Base-by-base conservation (phyloP, 306 rosid species). In the Cicer pinnatifidum region DNA sequence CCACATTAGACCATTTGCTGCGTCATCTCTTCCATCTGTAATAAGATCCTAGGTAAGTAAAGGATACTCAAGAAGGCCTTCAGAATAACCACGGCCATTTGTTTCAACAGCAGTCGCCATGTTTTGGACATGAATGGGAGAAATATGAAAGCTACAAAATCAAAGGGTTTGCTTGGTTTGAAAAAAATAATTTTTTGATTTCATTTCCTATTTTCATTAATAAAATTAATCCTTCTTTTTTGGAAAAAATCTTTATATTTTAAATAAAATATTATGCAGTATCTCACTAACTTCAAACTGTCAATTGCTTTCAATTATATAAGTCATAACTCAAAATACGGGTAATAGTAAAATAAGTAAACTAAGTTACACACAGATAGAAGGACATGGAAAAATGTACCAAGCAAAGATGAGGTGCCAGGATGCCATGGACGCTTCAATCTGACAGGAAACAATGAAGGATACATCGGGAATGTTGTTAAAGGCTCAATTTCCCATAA, bases 401-500 rank as follows among this genome's bases (percentile, higher is more conserved):
- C 97, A 23, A 82, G 88, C 79, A 89, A 60, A 78, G 93, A 86
- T 10, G 97, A 85, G 45, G 90, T 71, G 73, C 97, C 92, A 16
- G 93, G 97, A 92, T 83, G 89, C 97, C 97, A 92, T 37, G 97
- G 97, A 11, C 97, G 96, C 68, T 92, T 92, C 78, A 92, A 72
- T 70, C 96, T 69, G 62, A 92, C 96, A n/a, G 96, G 97, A 77
- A 89, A 92, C 23, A 89, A 75, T 15, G 97, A 92, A 1, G 97
- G 96, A 78, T 92, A 92, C 97, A 92, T 92, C 1, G 97, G 97
- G 65, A 92, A 92, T 45, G 96, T 92, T 61, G 97, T 89, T 66
- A 92, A 86, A 35, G 97, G 97, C 83, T 92, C 97, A 78, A 92
- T 92, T 85, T 92, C 97, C 97, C 97, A 92, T 45, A 92, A 75